Base-by-base conservation (phyloP, 164 flowering plant species). In the Euptelea pleiosperma region DNA sequence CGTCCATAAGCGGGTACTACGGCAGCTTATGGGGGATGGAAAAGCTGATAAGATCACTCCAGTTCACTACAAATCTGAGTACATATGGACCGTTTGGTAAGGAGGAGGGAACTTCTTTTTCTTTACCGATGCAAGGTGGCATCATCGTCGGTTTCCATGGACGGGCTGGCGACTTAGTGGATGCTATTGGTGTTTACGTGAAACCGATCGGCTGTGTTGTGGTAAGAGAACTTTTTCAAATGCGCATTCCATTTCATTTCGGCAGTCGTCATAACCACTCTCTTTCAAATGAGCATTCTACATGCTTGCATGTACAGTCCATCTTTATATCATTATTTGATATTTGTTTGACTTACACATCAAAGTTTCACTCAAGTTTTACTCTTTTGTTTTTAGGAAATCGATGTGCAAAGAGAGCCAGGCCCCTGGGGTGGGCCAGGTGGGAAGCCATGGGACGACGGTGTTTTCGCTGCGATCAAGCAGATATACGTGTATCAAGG, bases 91-190 rank as follows among this genome's bases (percentile, higher is more conserved):
- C 65, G 2, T 61, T 35, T 61, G 58, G 65, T 11, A 7, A 5
- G 1, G 22, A 51, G 14, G 10, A 29, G 0, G 65, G 65, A 3
- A 19, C 33, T 8, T 21, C 42, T 31, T 52, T 61, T 16, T 52
- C 58, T 5, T 1, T 43, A 2, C 39, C 25, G 4, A 39, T 39
- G 30, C 34, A 61, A 36, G 65, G 46, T 7, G 50, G 41, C 3
- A 36, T 52, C 33, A 33, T 61, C 22, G 58, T 61, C 2, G 65
- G 65, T 11, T 61, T 61, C n/a, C 65, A 61, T 61, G 65, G 65
- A 12, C 21, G 51, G 3, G 33, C 8, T 15, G 57, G 50, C 26
- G 0, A 26, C 4, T 52, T 44, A 15, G 18, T 61, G 3, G 50
- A 61, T 40, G 39, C 57, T 15, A 61, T 61, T 1, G 64, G 64